Evolutionary conservation across 148 eudicot species (phyloP).

Genomic region (Cornus florida): DNA sequence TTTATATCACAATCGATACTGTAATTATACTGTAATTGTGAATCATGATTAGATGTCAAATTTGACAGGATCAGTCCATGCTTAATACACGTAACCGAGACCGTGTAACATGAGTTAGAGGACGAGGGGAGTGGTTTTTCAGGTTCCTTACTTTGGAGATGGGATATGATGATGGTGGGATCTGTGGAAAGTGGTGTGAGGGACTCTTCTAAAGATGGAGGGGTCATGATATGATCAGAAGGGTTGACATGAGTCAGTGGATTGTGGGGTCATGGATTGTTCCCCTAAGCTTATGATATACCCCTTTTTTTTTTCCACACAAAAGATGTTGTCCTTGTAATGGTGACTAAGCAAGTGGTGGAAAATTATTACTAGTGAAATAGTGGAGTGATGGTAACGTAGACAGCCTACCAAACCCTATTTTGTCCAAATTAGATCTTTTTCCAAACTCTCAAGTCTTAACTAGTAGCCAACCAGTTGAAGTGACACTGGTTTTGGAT

Average conservation of each 20-base stretch:
- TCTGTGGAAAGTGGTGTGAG: not conserved
- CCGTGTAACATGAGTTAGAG: no score
- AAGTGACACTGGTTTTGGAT: no score
- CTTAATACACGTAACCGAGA: no score
- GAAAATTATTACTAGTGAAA: not conserved
- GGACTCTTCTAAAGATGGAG: not conserved
- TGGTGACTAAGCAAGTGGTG: not conserved
- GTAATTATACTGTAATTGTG: no score
- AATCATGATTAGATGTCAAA: no score
- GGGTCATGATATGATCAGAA: not conserved
- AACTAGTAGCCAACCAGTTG: no score
- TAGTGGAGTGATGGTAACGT: no score
- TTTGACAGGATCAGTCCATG: no score
- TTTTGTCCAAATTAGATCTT: not conserved
- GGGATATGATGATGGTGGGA: not conserved
- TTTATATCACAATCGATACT: no score
- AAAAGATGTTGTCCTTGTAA: not conserved
- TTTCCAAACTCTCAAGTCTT: no score
- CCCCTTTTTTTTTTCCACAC: not conserved
- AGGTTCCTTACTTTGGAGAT: not conserved
- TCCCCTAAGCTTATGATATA: not conserved
- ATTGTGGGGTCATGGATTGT: not conserved
- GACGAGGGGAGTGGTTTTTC: no score
- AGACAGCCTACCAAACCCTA: not conserved
- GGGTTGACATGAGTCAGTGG: constrained; percentile 2